Conservation (phyloP, 208 protist species). For the Borovskyia barvae region DNA sequence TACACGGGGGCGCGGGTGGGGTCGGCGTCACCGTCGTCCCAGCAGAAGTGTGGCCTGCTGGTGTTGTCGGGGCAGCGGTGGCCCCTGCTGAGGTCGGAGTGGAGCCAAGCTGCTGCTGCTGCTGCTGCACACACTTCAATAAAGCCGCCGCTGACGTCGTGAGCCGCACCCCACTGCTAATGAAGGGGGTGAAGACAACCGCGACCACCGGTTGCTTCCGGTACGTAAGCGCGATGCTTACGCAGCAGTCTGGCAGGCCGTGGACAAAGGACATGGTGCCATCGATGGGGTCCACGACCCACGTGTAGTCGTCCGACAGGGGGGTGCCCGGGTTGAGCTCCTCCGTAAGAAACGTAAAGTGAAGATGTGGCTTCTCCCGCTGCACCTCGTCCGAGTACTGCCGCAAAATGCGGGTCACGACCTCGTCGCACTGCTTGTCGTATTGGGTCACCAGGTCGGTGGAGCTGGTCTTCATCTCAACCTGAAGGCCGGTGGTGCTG, state of each 20-base stretch:
- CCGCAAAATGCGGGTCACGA: slow-evolving; percentile 29
- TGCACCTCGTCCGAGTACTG: slow-evolving; percentile 32
- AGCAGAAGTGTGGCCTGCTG: neutral
- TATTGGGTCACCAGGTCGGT: slow-evolving; percentile 61
- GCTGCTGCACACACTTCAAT: slow-evolving; percentile 17
- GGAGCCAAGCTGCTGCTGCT: slow-evolving; percentile 9
- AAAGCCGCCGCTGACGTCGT: slow-evolving; percentile 17
- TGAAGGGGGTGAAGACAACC: slow-evolving; percentile 69
- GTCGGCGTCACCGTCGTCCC: neutral
- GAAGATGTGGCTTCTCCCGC: slow-evolving; percentile 24
- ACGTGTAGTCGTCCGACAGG: slow-evolving; percentile 56
- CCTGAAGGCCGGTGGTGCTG: slow-evolving; percentile 1
- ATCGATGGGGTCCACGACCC: slow-evolving; percentile 82
- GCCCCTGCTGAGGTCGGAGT: neutral
- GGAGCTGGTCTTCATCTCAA: slow-evolving; percentile 23
- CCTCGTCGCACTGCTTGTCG: slow-evolving; percentile 45
- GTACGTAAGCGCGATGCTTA: slow-evolving; percentile 67
- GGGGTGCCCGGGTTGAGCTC: slow-evolving; percentile 33
- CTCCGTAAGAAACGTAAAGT: slow-evolving; percentile 47
- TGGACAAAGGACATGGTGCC: slow-evolving; percentile 80
- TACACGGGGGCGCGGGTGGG: too few relatives aligned
- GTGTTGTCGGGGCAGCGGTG: neutral
- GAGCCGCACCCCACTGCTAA: slow-evolving; percentile 24
- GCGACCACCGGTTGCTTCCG: slow-evolving; percentile 51
- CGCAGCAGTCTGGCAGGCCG: slow-evolving; percentile 68